Evolutionary conservation across 2,329 filamentous ascomycete species (phyloP).

Genomic region (Microdochium bolleyi): DNA sequence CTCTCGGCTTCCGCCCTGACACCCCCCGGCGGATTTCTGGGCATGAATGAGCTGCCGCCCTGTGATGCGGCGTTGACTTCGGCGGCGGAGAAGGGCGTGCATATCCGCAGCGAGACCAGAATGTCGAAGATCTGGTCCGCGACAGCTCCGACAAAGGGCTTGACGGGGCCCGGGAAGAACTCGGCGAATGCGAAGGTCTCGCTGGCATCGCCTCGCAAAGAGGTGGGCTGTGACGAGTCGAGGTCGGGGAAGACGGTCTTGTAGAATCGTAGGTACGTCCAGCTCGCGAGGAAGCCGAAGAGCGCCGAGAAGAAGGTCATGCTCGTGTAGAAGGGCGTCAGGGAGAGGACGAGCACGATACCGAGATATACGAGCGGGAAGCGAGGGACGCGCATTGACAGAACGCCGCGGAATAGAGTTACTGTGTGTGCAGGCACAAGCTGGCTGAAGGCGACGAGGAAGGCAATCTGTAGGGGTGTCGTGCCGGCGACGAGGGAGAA

Average conservation of each 20-base stretch:
- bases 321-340: slow-evolving; percentile 52
- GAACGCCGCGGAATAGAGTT: slow-evolving; percentile 77
- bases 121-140: slow-evolving; percentile 66
- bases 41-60: slow-evolving; percentile 54
- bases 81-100: slow-evolving; percentile 76
- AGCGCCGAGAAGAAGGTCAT: slow-evolving; percentile 73
- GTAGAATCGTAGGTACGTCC: slow-evolving; percentile 95
- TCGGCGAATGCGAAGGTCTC: slow-evolving; percentile 95
- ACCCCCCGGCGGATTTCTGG: slow-evolving; percentile 51
- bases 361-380: slow-evolving; percentile 67
- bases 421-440: slow-evolving; percentile 96
- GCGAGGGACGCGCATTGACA: slow-evolving; percentile 78
- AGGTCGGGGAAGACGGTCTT: slow-evolving; percentile 67
- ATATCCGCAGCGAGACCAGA: slow-evolving; percentile 68
- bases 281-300: slow-evolving; percentile 78
- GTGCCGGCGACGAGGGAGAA: slow-evolving; percentile 80
- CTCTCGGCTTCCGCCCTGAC: slow-evolving; percentile 89
- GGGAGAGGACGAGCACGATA: slow-evolving; percentile 57
- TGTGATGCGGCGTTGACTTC: slow-evolving; percentile 60
- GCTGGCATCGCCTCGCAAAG: slow-evolving; percentile 81
- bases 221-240: slow-evolving; percentile 49
- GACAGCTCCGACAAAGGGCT: slow-evolving; percentile 69
- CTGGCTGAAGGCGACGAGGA: slow-evolving; percentile 96
- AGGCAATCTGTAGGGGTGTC: slow-evolving; percentile 81
- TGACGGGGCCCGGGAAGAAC: slow-evolving; percentile 82